Base-by-base conservation (phyloP, 371 early-diverging fungal genomes). In the Lichtheimia hyalospora region DNA sequence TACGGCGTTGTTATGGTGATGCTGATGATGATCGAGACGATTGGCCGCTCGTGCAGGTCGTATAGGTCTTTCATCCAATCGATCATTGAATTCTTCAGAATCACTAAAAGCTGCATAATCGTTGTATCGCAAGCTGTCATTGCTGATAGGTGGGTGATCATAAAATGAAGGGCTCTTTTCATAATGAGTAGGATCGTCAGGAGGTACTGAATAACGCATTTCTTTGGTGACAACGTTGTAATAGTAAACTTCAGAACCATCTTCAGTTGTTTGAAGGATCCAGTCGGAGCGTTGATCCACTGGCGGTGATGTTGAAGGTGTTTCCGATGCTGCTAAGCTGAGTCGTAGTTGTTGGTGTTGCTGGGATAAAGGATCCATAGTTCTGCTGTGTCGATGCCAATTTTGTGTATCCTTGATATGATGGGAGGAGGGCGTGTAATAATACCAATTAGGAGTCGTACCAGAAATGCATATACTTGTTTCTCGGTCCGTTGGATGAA, bases 191-290 rank as follows among this genome's bases (percentile, higher is more conserved):
- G 51, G 55, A 28, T 59, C 62, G 20, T 74, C 74, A 16, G 71
- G 60, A 18, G 85, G 85, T 49, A 75, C 66, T 2, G 81, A 78
- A 63, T 78, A 81, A 16, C 79, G 73, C 78, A 83, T 82, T 52
- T 85, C 82, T 40, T 79, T 71, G 28, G 84, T 82, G 27, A 66
- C 62, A 0, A 64, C 64, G 54, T 85, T 82, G 49, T 74, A 81
- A 46, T 83, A 85, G 43, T 81, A 85, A 41, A 70, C 70, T 39
- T 77, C 81, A 24, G 77, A 77, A 3, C 85, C 85, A 57, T 85
- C 84, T 61, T 83, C 85, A 0, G 85, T 83, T 16, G 71, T 74
- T 57, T 83, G 82, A 6, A 74, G 41, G 13, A 77, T 61, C 85
- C 85, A 85, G 20, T 74, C 62, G 34, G 77, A 68, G 8, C 69